Conservation (phyloP, 2,329 filamentous ascomycete species). For the Talaromyces sp. region DNA sequence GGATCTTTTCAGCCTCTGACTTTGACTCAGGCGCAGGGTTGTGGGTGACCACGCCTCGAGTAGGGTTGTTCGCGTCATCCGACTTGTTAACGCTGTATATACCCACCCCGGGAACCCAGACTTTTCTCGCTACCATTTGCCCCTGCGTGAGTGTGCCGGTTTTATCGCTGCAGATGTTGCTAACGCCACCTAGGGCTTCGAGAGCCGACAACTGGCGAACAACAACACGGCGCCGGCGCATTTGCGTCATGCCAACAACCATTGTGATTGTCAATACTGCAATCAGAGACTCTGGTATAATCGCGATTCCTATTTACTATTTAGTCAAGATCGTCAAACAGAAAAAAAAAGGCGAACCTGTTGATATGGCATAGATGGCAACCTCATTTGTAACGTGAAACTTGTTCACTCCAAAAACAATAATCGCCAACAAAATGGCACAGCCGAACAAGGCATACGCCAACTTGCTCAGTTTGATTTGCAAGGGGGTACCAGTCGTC, state of each 20-base stretch:
- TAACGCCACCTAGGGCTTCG: constrained; percentile 55
- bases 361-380: constrained; percentile 56
- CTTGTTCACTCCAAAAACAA: constrained; percentile 57
- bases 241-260: constrained; percentile 51
- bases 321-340: background rate
- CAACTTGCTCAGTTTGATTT: constrained; percentile 80
- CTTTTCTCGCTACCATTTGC: constrained; percentile 58
- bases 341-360: constrained; percentile 29
- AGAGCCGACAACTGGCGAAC: constrained; percentile 52
- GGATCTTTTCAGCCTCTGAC: constrained; percentile 26
- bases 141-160: constrained; percentile 53
- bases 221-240: constrained; percentile 51
- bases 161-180: constrained; percentile 56
- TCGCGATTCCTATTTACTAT: constrained; percentile 43
- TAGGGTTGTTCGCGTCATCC: constrained; percentile 53
- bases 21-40: constrained; percentile 27
- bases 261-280: constrained; percentile 61
- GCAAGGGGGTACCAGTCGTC: constrained; percentile 72
- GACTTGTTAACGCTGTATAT: constrained; percentile 51
- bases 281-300: constrained; percentile 61
- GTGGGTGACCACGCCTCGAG: constrained; percentile 44
- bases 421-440: constrained; percentile 59
- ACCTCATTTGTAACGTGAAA: constrained; percentile 55
- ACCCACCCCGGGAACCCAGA: constrained; percentile 52
- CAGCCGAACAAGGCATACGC: constrained; percentile 74